These are phyloP conservation scores for Harrya chromipes DNA, from an alignment of 768 basidiomycete genomes.

Conservation along the genomic window DNA sequence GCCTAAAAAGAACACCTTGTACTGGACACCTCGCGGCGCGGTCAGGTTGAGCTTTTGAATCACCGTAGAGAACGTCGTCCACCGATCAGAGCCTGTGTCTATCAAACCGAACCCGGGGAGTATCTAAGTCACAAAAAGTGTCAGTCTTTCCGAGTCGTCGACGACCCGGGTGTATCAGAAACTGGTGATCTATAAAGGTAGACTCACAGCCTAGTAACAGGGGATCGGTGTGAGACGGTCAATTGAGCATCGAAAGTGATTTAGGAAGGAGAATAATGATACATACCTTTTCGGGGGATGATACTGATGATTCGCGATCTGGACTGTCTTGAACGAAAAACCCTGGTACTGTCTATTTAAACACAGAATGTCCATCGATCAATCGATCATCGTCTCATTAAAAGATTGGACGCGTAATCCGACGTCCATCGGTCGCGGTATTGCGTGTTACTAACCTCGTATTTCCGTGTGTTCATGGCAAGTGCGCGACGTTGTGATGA, in stretches of 20 bases:
- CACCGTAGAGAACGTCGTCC: slow-evolving; percentile 40
- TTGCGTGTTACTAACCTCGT: too few species aligned
- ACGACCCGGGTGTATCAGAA: too few species aligned
- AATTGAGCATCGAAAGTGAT: not conserved
- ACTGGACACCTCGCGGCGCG: slow-evolving; percentile 10
- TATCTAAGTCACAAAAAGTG: slow-evolving; percentile 3
- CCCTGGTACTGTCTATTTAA: slow-evolving; percentile 13
- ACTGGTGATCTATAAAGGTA: too few species aligned
- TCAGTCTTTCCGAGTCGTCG: too few species aligned
- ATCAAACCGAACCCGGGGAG: slow-evolving; percentile 28
- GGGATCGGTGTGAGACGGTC: too few species aligned
- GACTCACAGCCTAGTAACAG: slow-evolving; percentile 13
- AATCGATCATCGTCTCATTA: too few species aligned
- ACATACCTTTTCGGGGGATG: slow-evolving; percentile 6
- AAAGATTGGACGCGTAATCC: too few species aligned
- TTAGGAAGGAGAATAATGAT: not conserved
- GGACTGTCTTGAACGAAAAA: slow-evolving; percentile 23
- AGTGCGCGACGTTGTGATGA: too few species aligned
- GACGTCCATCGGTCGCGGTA: too few species aligned
- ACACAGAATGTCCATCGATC: too few species aligned
- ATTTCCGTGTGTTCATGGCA: too few species aligned
- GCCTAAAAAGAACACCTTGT: slow-evolving; percentile 62
- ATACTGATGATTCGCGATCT: not conserved
- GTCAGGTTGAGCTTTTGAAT: slow-evolving; percentile 38
- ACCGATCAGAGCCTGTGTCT: slow-evolving; percentile 48